phyloP scores from a whole-genome alignment of 495 filamentous ascomycete genomes.

The Penicillium bovifimosum region DNA sequence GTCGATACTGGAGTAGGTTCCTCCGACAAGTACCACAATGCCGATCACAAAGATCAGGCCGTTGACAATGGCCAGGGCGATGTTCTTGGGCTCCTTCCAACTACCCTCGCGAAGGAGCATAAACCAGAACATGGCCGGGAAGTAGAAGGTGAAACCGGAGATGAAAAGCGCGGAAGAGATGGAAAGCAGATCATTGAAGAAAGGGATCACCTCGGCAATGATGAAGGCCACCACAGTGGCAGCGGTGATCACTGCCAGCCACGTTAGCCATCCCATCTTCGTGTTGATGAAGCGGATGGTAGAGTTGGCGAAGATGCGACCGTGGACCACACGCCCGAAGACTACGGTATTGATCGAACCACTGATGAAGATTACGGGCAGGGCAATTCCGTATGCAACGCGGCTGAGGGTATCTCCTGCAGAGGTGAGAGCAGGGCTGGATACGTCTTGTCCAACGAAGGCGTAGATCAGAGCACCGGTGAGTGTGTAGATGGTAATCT shows the following conservation, averaged over 20 bases:
- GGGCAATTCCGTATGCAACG: slow-evolving; percentile 64
- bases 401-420: slow-evolving; percentile 55
- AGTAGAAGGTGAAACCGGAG: slow-evolving; percentile 29
- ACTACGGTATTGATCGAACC: slow-evolving; percentile 60
- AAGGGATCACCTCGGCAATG: slow-evolving; percentile 63
- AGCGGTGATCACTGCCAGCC: slow-evolving; percentile 48
- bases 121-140: slow-evolving; percentile 58
- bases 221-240: slow-evolving; percentile 61
- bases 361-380: slow-evolving; percentile 68
- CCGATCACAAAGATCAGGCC: slow-evolving; percentile 29
- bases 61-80: slow-evolving; percentile 21
- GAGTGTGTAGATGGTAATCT: slow-evolving; percentile 63
- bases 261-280: slow-evolving; percentile 50
- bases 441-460: slow-evolving; percentile 60
- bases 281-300: slow-evolving; percentile 55
- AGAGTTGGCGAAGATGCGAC: slow-evolving; percentile 49
- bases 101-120: slow-evolving; percentile 42
- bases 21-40: slow-evolving; percentile 47
- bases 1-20: slow-evolving; percentile 51
- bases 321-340: slow-evolving; percentile 56
- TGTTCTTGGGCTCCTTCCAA: slow-evolving; percentile 30
- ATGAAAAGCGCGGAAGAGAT: slow-evolving; percentile 46
- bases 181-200: slow-evolving; percentile 58
- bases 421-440: slow-evolving; percentile 62
- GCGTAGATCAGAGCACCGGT: slow-evolving; percentile 62